Evolutionary conservation across 768 basidiomycete species (phyloP), one percentile per base, ranked within the genome.

Genomic region (Sporobolomyces roseus): DNA sequence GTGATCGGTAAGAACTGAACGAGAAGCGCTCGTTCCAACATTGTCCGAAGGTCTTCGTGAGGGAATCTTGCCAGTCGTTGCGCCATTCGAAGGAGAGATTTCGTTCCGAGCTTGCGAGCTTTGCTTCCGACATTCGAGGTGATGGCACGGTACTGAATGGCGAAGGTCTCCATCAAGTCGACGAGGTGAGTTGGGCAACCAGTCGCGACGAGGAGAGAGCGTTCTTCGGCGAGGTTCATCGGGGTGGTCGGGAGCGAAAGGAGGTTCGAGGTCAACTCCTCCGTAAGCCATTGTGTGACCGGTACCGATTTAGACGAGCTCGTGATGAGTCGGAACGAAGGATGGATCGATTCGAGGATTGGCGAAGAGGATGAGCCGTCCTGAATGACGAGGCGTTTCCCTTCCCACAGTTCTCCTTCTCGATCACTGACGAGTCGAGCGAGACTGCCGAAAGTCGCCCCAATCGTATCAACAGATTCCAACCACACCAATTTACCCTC

Each of bases 281-380:
- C 70, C 16, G 70, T 59, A 21, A 72, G 58, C 70, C 70, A 72
- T 7, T 60, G 51, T n/a, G 51, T 36, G 2, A 66, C 51, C 2
- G 70, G 46, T 2, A 62, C 50, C 13, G 70, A 32, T 29, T 72
- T 63, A 14, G 65, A 60, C 13, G 66, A 53, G 9, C 66, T 72
- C 19, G 70, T 58, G 60, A 72, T 61, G 54, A 68, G 13, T 19
- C 70, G 61, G 52, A 72, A 72, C 1, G 66, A 61, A 23, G 70
- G 66, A 29, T 63, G 61, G 21, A 63, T 51, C 21, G 7, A 7
- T 10, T 63, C 65, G 49, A 72, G 60, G 6, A 65, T 21, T 4
- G 23, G 9, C 19, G 63, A 59, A 19, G 30, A 17, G 21, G 9
- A 27, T 25, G n/a, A 33, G 23, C 8, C 13, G 14, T 23, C n/a